Conservation (phyloP, 208 protist genomes). For the Porcisia hertigi region DNA sequence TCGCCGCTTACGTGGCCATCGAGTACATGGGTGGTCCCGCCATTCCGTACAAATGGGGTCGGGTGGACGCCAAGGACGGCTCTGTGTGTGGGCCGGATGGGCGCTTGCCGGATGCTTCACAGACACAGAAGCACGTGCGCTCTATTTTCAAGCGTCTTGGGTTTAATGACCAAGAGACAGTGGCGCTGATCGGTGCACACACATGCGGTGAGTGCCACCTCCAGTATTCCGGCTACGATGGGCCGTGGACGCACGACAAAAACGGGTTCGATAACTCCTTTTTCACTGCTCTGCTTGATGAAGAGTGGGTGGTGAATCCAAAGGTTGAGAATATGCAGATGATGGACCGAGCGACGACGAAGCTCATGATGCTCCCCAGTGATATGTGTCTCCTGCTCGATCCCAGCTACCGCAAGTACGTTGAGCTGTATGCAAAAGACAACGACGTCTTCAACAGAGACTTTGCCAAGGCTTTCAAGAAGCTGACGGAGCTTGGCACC, state of each 20-base stretch:
- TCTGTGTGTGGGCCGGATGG: constrained; percentile 72
- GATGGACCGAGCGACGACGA: constrained; percentile 71
- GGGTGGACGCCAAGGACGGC: constrained; percentile 75
- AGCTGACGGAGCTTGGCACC: constrained; percentile 70
- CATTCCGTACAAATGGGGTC: constrained; percentile 86
- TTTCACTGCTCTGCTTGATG: constrained; percentile 82
- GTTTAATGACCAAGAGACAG: constrained; percentile 94
- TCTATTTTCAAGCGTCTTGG: constrained; percentile 92
- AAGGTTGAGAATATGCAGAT: constrained; percentile 68
- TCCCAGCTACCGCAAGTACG: constrained; percentile 76
- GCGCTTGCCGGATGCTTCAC: constrained; percentile 86
- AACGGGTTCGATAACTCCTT: constrained; percentile 93
- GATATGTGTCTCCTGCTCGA: constrained; percentile 89
- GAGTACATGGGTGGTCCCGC: constrained; percentile 90
- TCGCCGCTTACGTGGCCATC: constrained; percentile 90
- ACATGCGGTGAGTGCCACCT: constrained; percentile 90
- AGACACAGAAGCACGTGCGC: constrained; percentile 79
- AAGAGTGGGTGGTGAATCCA: constrained; percentile 83
- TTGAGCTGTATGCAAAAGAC: constrained; percentile 90
- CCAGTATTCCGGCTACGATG: constrained; percentile 81
- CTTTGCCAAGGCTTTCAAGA: constrained; percentile 85
- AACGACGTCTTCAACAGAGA: constrained; percentile 88
- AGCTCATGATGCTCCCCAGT: constrained; percentile 94
- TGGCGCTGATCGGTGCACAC: constrained; percentile 93
- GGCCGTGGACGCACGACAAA: constrained; percentile 91